Conservation (phyloP, 108 stramenopile species). For the Aurantiochytrium sp. region DNA sequence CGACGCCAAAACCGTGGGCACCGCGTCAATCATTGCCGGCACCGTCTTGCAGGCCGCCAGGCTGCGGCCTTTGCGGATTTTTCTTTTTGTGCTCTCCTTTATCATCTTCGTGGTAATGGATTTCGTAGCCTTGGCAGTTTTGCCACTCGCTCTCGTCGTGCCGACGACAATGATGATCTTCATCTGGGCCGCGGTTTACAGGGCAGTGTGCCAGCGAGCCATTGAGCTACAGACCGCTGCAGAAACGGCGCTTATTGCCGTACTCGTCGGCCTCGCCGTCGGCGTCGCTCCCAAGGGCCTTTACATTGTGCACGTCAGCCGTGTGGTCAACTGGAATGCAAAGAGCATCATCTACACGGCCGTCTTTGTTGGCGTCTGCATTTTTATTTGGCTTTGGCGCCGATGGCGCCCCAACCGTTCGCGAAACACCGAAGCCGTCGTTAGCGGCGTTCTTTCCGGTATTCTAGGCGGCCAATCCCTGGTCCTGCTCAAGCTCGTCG, state of each 20-base stretch:
- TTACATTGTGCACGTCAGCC: not conserved
- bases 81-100: not conserved
- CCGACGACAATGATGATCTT: not conserved
- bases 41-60: not conserved
- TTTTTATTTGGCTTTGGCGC: not conserved
- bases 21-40: not conserved
- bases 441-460: not conserved
- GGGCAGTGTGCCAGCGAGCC: not conserved
- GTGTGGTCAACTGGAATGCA: not conserved
- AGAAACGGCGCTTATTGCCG: not conserved
- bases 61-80: not conserved
- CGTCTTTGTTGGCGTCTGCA: not conserved
- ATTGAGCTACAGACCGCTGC: not conserved
- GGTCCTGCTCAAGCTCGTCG: not conserved
- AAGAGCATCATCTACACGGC: not conserved
- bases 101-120: not conserved
- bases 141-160: not conserved
- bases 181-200: not conserved
- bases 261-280: not conserved
- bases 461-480: not conserved
- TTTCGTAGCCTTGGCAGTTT: not conserved
- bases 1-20: not conserved
- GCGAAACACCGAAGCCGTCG: not conserved
- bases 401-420: not conserved
- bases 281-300: not conserved